A percentile compares a stretch with the other conserved stretches of the same genome.
These are phyloP conservation scores for Olyra latifolia DNA, from an alignment of 176 grass and related monocot species.

Conservation along the genomic window DNA sequence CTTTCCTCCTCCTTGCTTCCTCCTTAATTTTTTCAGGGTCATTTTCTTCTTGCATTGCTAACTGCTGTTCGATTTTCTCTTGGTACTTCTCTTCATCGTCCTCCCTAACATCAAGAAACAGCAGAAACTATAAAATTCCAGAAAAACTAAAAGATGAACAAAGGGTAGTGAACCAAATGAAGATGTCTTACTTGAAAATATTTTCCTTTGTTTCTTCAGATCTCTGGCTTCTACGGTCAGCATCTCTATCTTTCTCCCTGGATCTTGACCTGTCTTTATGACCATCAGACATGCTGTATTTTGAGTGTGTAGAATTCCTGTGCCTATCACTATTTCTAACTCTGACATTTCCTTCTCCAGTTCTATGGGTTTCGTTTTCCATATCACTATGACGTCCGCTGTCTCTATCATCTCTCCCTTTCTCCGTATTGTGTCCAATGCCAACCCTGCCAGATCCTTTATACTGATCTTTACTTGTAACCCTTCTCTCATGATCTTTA, in stretches of 20 bases:
- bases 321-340: conserved; percentile 44
- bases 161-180: neutral
- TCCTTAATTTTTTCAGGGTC: conserved; percentile 94
- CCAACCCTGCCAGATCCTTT: conserved; percentile 42
- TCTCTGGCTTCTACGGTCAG: conserved; percentile 28
- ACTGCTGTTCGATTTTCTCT: conserved; percentile 89
- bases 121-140: conserved; percentile 3
- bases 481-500: conserved; percentile 50
- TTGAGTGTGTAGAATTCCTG: conserved; percentile 47
- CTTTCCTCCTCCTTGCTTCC: conserved; percentile 90
- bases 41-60: conserved; percentile 92
- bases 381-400: conserved; percentile 44
- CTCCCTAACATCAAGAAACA: conserved; percentile 52
- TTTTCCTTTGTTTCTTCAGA: conserved; percentile 51
- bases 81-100: conserved; percentile 84
- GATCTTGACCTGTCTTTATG: conserved; percentile 50
- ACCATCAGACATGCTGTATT: conserved; percentile 39
- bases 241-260: conserved; percentile 43
- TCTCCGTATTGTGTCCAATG: conserved; percentile 42
- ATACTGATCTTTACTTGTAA: conserved; percentile 47
- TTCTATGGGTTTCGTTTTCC: conserved; percentile 38
- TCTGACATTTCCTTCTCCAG: conserved; percentile 44
- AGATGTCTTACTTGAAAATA: conserved; percentile 57
- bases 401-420: conserved; percentile 43
- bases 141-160: neutral